Evolutionary conservation across 1,139 yeast species (phyloP).

Genomic region (Taphrina pruni): DNA sequence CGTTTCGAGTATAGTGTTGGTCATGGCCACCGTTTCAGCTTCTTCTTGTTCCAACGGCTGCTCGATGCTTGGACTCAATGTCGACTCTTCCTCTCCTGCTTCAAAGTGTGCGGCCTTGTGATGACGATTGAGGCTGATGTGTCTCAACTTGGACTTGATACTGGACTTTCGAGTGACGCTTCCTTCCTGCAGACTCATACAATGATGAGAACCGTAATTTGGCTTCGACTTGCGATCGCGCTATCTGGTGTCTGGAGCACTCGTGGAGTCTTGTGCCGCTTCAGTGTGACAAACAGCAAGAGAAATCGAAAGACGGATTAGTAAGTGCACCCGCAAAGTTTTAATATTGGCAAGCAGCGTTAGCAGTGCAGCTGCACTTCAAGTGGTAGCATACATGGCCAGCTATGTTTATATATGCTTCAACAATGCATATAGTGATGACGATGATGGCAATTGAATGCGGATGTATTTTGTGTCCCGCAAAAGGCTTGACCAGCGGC

Average conservation of each 20-base stretch:
- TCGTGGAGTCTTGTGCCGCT: not conserved
- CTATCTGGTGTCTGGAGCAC: not conserved
- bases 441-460: too few species aligned
- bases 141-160: conserved; percentile 9
- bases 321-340: too few species aligned
- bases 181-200: conserved; percentile 4
- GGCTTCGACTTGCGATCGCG: not conserved
- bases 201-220: not conserved
- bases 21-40: not conserved
- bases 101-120: conserved; percentile 22
- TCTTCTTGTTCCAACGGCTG: not conserved
- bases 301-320: too few species aligned
- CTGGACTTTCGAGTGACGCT: conserved; percentile 10
- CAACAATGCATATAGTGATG: too few species aligned
- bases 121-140: conserved; percentile 9
- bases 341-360: too few species aligned
- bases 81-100: not conserved
- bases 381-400: too few species aligned
- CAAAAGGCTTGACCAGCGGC: too few species aligned
- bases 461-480: too few species aligned
- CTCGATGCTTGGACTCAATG: not conserved
- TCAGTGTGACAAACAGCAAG: not conserved
- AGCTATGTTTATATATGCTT: too few species aligned
- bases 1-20: not conserved
- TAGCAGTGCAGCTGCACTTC: too few species aligned